Evolutionary conservation across 169 alveolate species (phyloP), one percentile per base, ranked within the genome.

Genomic region (Plasmodium vivax): DNA sequence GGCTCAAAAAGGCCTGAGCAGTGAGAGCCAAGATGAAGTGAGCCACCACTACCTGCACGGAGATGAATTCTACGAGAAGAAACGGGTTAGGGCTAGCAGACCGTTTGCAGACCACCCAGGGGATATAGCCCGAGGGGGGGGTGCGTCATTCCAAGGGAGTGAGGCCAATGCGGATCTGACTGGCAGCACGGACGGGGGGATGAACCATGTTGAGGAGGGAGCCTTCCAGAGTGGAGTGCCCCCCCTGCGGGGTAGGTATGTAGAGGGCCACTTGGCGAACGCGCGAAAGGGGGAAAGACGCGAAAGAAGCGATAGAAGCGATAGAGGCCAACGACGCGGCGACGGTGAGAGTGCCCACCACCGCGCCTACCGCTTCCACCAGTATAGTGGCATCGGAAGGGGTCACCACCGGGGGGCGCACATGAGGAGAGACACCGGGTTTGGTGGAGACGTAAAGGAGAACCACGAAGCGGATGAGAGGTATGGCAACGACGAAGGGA

Each of bases 371-470:
- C 43, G 77, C 14, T 5, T 62, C 36, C 38, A 62, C 1, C 30
- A 62, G 75, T n/a, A 62, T 14, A 62, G 75, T 23, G 30, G 75
- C 34, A 62, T 27, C 16, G 75, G 12, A 62, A 62, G 19, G 9
- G 85, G 80, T 0, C 41, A 74, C 45, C 82, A 87, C 9, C 8
- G 51, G 12, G 47, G 16, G n/a, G 81, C 47, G 1, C 34, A 36
- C 23, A 30, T 87, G 45, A 87, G 81, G 81, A 51, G 85, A 54
- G 38, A 87, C 56, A 43, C 72, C 10, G 32, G 56, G 5, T 56
- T 32, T 8, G 36, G 41, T 87, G 27, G 80, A 74, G 81, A 77
- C 7, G 72, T 23, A 19, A 58, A 77, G 75, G 41, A 43, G 54
- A 19, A 87, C 68, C 19, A 16, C 8, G 62, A 8, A 12, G 62